phyloP scores from a whole-genome alignment of 441 rosid species.

The Gossypium schwendimanii region DNA sequence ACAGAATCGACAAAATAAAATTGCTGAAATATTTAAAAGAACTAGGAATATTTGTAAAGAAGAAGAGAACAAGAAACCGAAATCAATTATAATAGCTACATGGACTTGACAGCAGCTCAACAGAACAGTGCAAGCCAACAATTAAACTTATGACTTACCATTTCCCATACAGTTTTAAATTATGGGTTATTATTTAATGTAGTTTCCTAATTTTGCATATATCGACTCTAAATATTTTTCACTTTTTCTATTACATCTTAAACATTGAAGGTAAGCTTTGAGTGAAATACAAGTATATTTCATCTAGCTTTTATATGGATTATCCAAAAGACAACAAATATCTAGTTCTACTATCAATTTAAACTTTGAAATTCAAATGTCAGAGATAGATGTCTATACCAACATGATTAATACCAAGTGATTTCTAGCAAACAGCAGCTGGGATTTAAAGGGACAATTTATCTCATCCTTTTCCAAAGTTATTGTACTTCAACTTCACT shows the following conservation, averaged over 20 bases:
- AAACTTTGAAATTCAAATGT: neutral
- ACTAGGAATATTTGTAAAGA: neutral
- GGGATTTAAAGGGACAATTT: neutral
- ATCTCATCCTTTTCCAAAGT: neutral
- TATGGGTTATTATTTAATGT: neutral
- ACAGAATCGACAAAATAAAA: neutral
- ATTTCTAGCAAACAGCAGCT: neutral
- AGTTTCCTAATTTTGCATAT: neutral
- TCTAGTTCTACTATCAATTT: neutral
- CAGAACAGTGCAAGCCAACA: neutral
- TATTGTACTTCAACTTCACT: neutral
- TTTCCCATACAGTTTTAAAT: neutral
- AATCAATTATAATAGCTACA: neutral
- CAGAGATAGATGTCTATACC: neutral
- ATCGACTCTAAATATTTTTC: neutral
- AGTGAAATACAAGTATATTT: neutral
- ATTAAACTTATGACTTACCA: neutral
- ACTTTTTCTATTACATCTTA: neutral
- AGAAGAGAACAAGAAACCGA: neutral
- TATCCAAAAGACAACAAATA: neutral
- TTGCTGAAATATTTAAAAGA: conserved; percentile 4
- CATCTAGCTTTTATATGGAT: neutral
- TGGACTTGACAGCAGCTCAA: neutral
- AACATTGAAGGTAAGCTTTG: neutral
- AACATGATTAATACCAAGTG: neutral